phyloP scores from a whole-genome alignment of 2,329 filamentous ascomycete species.

The Pseudocercospora macadamiae region DNA sequence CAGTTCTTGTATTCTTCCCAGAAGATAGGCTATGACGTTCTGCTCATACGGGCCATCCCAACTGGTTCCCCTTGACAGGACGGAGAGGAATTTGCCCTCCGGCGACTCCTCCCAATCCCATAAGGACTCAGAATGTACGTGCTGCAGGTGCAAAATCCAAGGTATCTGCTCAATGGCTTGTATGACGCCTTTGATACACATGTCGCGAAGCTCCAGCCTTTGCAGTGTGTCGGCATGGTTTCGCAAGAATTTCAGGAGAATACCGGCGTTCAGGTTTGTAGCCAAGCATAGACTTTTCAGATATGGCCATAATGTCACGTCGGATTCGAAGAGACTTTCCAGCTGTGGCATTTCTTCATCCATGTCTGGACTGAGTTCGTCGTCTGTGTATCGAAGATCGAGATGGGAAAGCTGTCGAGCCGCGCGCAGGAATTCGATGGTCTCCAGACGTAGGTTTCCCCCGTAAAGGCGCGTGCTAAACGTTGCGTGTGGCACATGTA shows the following conservation, averaged over 20 bases:
- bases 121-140: constrained; percentile 30
- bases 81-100: constrained; percentile 15
- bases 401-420: constrained; percentile 15
- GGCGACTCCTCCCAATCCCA: constrained; percentile 25
- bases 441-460: constrained; percentile 10
- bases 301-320: constrained; percentile 21
- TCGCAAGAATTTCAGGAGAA: constrained; percentile 24
- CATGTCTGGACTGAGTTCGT: constrained; percentile 20
- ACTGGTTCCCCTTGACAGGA: constrained; percentile 22
- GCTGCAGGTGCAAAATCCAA: constrained; percentile 22
- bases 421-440: constrained; percentile 17
- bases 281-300: constrained; percentile 21
- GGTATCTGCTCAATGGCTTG: constrained; percentile 26
- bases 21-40: constrained; percentile 22
- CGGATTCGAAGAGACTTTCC: constrained; percentile 14
- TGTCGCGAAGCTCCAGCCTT: constrained; percentile 22
- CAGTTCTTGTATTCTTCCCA: constrained; percentile 11
- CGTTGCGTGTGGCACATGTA: constrained; percentile 23
- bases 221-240: constrained; percentile 18
- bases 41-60: constrained; percentile 18
- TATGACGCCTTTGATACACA: constrained; percentile 23
- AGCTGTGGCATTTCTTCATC: constrained; percentile 17
- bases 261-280: constrained; percentile 23
- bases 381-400: constrained; percentile 24
- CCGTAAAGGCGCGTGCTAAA: constrained; percentile 1